Base-by-base conservation (phyloP, 2,329 filamentous ascomycete species). In the Ophiosphaerella korrae region DNA sequence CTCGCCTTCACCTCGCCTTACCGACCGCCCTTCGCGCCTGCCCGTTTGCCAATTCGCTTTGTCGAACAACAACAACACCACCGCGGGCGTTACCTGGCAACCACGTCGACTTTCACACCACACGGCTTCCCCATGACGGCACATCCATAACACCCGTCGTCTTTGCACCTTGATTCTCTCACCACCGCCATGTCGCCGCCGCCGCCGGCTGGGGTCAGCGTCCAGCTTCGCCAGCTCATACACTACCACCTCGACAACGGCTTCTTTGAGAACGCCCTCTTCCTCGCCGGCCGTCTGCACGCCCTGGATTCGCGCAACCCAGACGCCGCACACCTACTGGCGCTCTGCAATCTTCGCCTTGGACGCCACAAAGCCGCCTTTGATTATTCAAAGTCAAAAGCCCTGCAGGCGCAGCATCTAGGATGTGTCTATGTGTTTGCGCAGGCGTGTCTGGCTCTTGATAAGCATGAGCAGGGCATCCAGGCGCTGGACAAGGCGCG, bases 341-440 rank as follows among this genome's bases (percentile, higher is more conserved):
- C 92, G 12, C 84, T 96, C 39, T 95, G 91, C 69, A 87, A 97
- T 74, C 83, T 94, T 44, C 88, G 90, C 43, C 83, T 91, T 39
- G 89, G 91, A 29, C 89, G 96, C 70, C 83, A 87, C 67, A 90
- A 90, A 67, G 90, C 92, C 11, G 92, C 94, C 9, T 93, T 89
- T 73, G 92, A 97, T 67, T 83, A 86, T 62, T 88, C 88, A 72
- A 90, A 90, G 67, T 81, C 84, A 40, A 80, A 85, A 45, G 89
- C 86, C 33, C 84, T 84, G 44, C 85, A 87, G 55, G 89, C 89
- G 18, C 79, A 82, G 29, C 90, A 97, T 74, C 70, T 96, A 23
- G 92, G 92, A 26, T 97, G 93, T 74, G 85, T 90, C 14, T 97
- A 93, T 76, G 83, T 97, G 39, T 96, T 92, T 78, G 93, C 93